Evolutionary conservation across 169 alveolate species (phyloP), one percentile per base, ranked within the genome.

Genomic region (Babesia caballi): DNA sequence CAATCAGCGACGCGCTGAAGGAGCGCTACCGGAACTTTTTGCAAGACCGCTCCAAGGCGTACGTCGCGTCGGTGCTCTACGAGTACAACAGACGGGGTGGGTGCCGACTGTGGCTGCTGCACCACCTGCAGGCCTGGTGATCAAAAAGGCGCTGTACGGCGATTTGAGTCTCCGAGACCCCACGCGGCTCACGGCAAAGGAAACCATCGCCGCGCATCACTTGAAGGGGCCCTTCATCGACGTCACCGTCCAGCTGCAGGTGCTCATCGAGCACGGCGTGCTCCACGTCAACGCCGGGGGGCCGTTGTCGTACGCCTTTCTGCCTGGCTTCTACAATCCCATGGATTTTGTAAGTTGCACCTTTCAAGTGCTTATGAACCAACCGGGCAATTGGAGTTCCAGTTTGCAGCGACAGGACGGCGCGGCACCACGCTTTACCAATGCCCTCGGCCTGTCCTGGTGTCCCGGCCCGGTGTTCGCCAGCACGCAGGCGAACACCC

Each of bases 241-340:
- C 27, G 88, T 81, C 19, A 81, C 88, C 15, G 83, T 81, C 28
- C 84, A 69, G 38, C 66, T 81, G 23, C 88, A 81, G 42, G 63
- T 81, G 32, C 56, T 81, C 28, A 50, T 69, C 9, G 83, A 69
- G 27, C 66, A 71, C 49, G 84, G 84, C 12, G 81, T 51, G 21
- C 38, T 81, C 28, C 82, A 81, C 44, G n/a, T 81, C 21, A 70
- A 57, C 40, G 17, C 67, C 28, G 74, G 74, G 9, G 75, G 51
- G 12, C 47, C 33, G 36, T 42, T 76, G 51, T 81, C 88, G 6
- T 81, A 38, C 49, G 84, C 77, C 9, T 70, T 47, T 51, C 56
- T 81, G 41, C 88, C 88, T 6, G 88, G 88, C 23, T 81, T 81
- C 74, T 81, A 70, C 69, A 81, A 69, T 54, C 84, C 83, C 17